Evolutionary conservation across 257 asterid genomes (phyloP), one percentile per base, ranked within the genome.

Genomic region (Sherardia arvensis): DNA sequence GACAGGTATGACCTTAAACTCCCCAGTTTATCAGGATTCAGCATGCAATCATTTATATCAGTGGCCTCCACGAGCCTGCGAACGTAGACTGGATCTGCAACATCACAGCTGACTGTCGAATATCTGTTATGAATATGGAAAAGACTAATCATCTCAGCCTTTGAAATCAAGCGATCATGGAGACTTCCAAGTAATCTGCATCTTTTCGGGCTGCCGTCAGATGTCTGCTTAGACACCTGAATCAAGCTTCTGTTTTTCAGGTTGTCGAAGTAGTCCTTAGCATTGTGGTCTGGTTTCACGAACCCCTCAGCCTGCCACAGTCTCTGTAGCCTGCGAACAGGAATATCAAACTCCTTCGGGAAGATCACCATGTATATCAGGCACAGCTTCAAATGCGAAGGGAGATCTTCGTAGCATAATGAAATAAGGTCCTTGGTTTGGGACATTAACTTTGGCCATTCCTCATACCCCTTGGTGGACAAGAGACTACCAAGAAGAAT

Each of bases 291-390:
- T 6, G 33, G 69, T 53, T 4, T 28, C 71, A 70, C 74, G 30
- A 78, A 73, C 29, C 82, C 82, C 66, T 78, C 79, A 11, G 79
- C 76, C 61, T 70, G 70, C 82, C 82, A 78, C 27, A 78, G 51
- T 21, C 79, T 73, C 4, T 64, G 69, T 62, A 74, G 63, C 74
- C 82, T 70, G 49, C 82, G 76, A 12, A 71, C 76, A 5, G 79
- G 74, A 69, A 78, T 74, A 15, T 78, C 72, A 51, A 57, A 61
- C 69, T 71, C 79, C 64, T 67, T 62, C 8, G 82, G 82, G 38
- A 78, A 78, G 53, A 78, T 65, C 57, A 64, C 71, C 68, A 74
- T 61, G 63, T 78, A 78, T 23, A 74, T 75, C 23, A 73, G 43
- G 55, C 74, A 77, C 20, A 70, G 78, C 61, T 73, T 70, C 47